These are phyloP conservation scores for Dryadomyces quercus-mongolicae DNA, from an alignment of 2,329 filamentous ascomycete genomes.

Conservation along the genomic window DNA sequence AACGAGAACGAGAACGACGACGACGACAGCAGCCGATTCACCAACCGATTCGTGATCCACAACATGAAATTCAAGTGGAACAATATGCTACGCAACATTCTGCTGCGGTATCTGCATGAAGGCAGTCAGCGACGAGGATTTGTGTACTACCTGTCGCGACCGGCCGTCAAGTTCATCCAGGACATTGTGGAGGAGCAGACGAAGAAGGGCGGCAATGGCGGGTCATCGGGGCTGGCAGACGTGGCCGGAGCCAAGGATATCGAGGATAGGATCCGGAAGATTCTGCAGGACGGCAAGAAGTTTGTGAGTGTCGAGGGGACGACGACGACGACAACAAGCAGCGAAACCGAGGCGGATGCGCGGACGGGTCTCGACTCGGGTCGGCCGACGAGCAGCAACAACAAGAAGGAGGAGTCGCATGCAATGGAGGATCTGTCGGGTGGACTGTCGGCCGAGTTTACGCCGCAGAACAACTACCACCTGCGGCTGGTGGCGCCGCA, in stretches of 20 bases:
- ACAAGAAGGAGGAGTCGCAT: constrained; percentile 19
- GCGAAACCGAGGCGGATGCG: constrained; percentile 15
- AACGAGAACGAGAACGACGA: neutral
- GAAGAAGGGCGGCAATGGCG: constrained; percentile 39
- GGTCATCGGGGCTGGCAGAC: neutral
- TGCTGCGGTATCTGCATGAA: constrained; percentile 93
- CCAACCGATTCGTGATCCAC: constrained; percentile 96
- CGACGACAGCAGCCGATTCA: constrained; percentile 89
- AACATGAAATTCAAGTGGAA: constrained; percentile 99
- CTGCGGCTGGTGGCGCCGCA: constrained; percentile 92
- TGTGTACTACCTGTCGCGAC: constrained; percentile 91
- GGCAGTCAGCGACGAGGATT: constrained; percentile 92
- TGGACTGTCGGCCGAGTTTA: constrained; percentile 78
- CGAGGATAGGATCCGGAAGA: constrained; percentile 73
- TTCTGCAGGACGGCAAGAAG: constrained; percentile 72
- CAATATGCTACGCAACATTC: constrained; percentile 88
- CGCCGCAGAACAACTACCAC: constrained; percentile 86
- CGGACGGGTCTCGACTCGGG: neutral
- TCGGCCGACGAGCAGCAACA: neutral
- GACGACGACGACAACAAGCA: constrained; percentile 4
- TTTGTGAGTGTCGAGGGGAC: constrained; percentile 59
- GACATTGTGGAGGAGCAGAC: constrained; percentile 94
- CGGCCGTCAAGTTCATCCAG: constrained; percentile 93
- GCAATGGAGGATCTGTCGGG: constrained; percentile 53
- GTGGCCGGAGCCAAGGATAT: constrained; percentile 39